phyloP scores from a whole-genome alignment of 176 grass and related monocot genomes.

The Oryza glaberrima region DNA sequence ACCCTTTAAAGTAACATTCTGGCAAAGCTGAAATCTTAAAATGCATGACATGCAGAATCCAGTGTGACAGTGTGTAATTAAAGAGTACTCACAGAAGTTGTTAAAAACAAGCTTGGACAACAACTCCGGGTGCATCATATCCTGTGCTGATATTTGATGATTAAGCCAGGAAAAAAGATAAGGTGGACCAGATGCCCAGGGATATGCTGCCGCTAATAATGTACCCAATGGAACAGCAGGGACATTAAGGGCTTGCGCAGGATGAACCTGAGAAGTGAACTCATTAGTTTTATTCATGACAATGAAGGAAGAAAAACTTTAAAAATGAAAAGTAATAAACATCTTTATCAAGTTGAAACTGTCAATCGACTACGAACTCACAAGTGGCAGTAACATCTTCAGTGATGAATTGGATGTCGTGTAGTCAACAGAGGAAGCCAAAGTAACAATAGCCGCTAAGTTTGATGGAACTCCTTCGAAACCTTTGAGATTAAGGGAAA shows the following conservation, averaged over 20 bases:
- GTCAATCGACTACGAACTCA: constrained; percentile 38
- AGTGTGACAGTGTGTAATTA: background rate
- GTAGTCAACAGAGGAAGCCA: constrained; percentile 86
- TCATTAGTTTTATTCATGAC: background rate
- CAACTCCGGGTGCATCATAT: constrained; percentile 85
- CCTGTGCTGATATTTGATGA: constrained; percentile 74
- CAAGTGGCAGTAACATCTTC: constrained; percentile 83
- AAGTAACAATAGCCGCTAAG: constrained; percentile 70
- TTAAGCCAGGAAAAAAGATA: constrained; percentile 87
- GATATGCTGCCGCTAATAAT: constrained; percentile 73
- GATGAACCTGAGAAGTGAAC: constrained; percentile 59
- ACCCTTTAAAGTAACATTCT: background rate
- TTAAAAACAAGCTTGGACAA: constrained; percentile 83
- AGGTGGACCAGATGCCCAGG: constrained; percentile 64
- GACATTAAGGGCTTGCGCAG: constrained; percentile 78
- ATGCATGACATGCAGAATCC: background rate
- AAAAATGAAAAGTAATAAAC: background rate
- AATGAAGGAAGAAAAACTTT: constrained; percentile 26
- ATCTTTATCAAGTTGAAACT: constrained; percentile 20
- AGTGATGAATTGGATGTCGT: constrained; percentile 79
- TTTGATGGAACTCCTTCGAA: constrained; percentile 47
- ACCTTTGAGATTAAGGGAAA: constrained; percentile 47
- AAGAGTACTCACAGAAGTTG: constrained; percentile 68
- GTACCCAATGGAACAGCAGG: constrained; percentile 71
- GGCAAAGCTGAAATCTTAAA: background rate